Conservation (phyloP, 768 basidiomycete genomes). For the Cyclocybe aegerita region DNA sequence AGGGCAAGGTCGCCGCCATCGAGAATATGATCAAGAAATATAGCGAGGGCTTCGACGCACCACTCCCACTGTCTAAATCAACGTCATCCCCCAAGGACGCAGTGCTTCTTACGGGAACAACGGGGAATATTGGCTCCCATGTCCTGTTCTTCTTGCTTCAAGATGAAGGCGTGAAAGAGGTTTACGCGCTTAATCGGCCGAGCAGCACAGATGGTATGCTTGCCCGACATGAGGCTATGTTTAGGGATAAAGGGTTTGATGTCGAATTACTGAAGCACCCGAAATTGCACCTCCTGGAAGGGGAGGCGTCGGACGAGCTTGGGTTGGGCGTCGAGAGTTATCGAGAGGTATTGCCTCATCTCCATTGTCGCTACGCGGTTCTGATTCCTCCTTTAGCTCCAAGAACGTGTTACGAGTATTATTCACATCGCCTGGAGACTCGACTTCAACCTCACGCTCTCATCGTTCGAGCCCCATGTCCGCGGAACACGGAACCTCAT, state of each 20-base stretch:
- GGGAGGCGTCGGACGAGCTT: conserved; percentile 26
- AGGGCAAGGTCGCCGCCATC: background rate
- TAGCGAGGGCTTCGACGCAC: background rate
- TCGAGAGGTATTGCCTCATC: conserved; percentile 18
- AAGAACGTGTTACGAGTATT: conserved; percentile 27
- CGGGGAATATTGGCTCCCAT: too few species aligned
- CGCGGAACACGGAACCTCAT: conserved; percentile 33
- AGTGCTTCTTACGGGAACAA: too few species aligned
- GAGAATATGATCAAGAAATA: conserved; percentile 7
- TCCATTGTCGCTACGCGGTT: background rate
- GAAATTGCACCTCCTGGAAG: conserved; percentile 21
- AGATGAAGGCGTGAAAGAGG: background rate
- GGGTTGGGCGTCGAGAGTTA: conserved; percentile 22
- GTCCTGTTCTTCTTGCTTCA: too few species aligned
- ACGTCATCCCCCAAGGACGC: too few species aligned
- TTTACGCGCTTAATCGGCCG: background rate
- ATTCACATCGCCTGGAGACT: conserved; percentile 44
- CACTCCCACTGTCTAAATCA: too few species aligned
- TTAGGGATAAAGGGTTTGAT: too few species aligned
- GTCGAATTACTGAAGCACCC: too few species aligned
- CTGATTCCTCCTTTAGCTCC: conserved; percentile 17
- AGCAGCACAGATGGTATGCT: too few species aligned
- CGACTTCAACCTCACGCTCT: conserved; percentile 40
- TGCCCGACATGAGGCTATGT: too few species aligned
- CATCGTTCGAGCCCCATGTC: conserved; percentile 40